Evolutionary conservation across 495 filamentous ascomycete genomes (phyloP).

Genomic region (Neohortaea acidophila): DNA sequence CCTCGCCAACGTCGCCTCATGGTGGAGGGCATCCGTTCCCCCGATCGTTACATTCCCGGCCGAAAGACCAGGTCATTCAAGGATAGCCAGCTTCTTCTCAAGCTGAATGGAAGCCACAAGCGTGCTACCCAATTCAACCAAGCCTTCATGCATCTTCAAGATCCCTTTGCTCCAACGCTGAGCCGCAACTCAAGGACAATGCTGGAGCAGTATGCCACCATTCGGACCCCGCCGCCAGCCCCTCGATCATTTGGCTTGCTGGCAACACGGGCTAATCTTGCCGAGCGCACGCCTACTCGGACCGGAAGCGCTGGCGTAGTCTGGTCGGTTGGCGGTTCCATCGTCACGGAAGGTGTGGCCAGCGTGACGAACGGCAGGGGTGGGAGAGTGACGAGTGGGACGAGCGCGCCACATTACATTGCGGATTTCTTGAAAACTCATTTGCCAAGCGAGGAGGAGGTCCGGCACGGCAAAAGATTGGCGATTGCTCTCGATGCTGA

Average conservation of each 20-base stretch:
- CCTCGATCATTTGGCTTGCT: not conserved
- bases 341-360: constrained; percentile 14
- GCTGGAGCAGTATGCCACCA: constrained; percentile 11
- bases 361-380: constrained; percentile 37
- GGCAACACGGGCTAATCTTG: not conserved
- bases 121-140: no score
- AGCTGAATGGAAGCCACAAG: no score
- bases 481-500: constrained; percentile 78
- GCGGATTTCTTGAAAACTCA: constrained; percentile 43
- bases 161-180: constrained; percentile 9
- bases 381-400: constrained; percentile 48
- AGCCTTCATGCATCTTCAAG: no score
- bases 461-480: constrained; percentile 51
- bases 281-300: not conserved
- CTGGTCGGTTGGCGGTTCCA: constrained; percentile 63
- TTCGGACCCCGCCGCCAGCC: constrained; percentile 3
- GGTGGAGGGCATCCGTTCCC: constrained; percentile 1
- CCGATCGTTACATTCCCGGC: constrained; percentile 17
- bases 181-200: constrained; percentile 6
- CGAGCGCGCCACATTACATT: constrained; percentile 58
- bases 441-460: constrained; percentile 6
- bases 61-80: constrained; percentile 8
- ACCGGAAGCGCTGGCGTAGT: constrained; percentile 52
- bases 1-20: constrained; percentile 5
- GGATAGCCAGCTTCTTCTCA: not conserved